These are phyloP conservation scores for Pueraria montana DNA, from an alignment of 306 rosid genomes.

Conservation along the genomic window DNA sequence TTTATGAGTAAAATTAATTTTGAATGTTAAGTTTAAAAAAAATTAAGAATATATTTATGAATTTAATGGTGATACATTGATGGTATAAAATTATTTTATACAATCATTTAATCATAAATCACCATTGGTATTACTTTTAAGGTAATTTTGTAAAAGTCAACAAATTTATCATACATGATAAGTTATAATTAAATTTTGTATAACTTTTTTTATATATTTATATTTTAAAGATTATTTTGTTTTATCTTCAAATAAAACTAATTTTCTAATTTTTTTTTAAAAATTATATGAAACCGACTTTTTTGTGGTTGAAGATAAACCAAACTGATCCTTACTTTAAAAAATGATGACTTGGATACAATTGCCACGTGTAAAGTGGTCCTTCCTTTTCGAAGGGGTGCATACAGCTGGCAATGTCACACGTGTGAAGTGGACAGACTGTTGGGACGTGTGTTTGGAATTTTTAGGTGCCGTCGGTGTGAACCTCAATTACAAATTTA, in stretches of 20 bases:
- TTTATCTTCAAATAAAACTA: background rate
- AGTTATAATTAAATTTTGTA: too few species aligned
- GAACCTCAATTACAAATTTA: too few species aligned
- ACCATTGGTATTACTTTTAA: too few species aligned
- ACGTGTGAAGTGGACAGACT: background rate
- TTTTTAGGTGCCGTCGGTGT: background rate
- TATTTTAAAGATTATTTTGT: background rate
- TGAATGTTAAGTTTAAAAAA: background rate
- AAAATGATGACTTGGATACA: background rate
- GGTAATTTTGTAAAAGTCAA: too few species aligned
- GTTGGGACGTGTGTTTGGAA: background rate
- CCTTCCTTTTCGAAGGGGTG: background rate
- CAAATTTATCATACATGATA: too few species aligned
- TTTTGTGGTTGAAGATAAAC: background rate
- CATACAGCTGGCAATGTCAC: background rate
- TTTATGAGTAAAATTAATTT: background rate
- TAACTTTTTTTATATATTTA: too few species aligned
- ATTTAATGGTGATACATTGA: too few species aligned
- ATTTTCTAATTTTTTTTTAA: background rate
- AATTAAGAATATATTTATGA: background rate
- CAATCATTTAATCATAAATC: too few species aligned
- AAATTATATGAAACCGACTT: background rate
- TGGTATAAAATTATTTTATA: too few species aligned
- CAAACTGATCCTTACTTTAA: background rate
- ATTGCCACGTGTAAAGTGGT: conserved; percentile 14